Conservation (phyloP, 768 basidiomycete species). For the Suillus subalutaceus region DNA sequence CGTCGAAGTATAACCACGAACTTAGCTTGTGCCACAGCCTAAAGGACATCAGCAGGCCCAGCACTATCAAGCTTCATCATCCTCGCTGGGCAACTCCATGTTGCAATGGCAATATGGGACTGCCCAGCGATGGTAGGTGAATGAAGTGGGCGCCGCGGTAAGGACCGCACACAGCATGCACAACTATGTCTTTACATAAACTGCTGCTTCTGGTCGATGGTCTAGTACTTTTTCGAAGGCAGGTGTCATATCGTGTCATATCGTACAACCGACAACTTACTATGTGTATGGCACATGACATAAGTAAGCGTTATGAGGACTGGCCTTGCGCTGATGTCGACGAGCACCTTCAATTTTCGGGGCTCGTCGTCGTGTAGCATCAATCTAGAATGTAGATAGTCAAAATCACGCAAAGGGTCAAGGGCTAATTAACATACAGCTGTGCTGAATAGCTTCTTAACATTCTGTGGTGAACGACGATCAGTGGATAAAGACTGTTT, state of each 20-base stretch:
- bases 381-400: background rate
- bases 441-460: background rate
- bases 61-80: background rate
- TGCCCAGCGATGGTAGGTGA: background rate
- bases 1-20: background rate
- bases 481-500: background rate
- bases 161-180: background rate
- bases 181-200: background rate
- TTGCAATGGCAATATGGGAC: background rate
- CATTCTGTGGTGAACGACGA: background rate
- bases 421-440: background rate
- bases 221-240: background rate
- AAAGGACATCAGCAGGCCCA: background rate
- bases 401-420: background rate
- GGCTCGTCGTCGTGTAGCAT: background rate
- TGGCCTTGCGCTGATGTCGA: background rate
- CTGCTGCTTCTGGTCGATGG: background rate
- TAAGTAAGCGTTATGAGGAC: background rate
- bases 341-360: background rate
- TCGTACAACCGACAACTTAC: background rate
- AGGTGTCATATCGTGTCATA: background rate
- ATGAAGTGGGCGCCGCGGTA: background rate
- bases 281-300: background rate
- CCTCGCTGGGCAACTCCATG: background rate
- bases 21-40: background rate